Evolutionary conservation across 306 rosid species (phyloP), one percentile per base, ranked within the genome.

Genomic region (Cicer arietinum): DNA sequence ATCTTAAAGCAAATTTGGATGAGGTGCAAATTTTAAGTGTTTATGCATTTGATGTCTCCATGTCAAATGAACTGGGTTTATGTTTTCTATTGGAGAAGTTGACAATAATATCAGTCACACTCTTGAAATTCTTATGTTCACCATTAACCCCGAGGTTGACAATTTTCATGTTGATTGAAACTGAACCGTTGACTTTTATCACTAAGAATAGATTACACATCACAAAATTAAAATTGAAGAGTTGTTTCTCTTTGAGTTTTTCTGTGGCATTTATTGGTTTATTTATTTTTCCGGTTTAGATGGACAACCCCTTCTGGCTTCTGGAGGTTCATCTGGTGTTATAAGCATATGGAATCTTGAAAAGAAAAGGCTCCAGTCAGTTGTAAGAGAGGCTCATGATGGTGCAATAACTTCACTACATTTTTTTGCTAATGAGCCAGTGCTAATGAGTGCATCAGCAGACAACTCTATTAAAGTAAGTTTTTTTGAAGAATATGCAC

Each of bases 301-400:
- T 80, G 97, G 96, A 61, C 94, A 90, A 75, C 98, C 98, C 42
- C 91, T 94, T 87, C 89, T 94, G 37, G 98, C 97, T 52, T 94
- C 98, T 16, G 98, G 98, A 78, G 98, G 97, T 77, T 89, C 98
- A 66, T 91, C 98, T 60, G 98, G 98, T 84, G 90, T 94, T 75
- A 89, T 91, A 77, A 90, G 93, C 89, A 81, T 94, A 84, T 94
- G 98, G 98, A 94, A 94, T 90, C 88, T 94, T 52, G 97, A 94
- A 84, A 94, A 91, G 85, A 83, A 88, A 85, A 94, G 96, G 85
- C 94, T 94, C 59, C 97, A 94, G 62, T 86, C 98, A 61, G 97
- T 94, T 58, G 86, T 91, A 75, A 89, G 63, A 81, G 98, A 94
- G 76, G 98, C 97, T 60, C 97, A 94, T 79, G 97, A 94, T 79